Percentiles rank a stretch among this genome's conserved stretches.
Conservation (phyloP, 1,139 yeast species). For the Williopsis jadinii region DNA sequence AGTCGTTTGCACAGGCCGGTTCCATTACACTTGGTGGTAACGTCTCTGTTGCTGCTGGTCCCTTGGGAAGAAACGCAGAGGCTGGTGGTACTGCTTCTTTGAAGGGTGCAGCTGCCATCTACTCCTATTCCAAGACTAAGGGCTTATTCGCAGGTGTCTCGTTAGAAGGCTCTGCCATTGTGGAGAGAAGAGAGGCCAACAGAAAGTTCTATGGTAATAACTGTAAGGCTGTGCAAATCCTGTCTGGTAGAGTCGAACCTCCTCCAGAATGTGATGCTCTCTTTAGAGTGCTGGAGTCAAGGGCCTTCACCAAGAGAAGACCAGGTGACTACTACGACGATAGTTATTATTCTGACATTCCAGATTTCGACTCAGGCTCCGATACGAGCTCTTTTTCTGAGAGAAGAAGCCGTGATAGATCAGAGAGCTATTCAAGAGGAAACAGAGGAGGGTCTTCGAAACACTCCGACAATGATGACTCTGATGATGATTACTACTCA, state of each 20-base stretch:
- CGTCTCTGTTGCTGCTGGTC: slow-evolving; percentile 96
- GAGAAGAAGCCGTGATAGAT: slow-evolving; percentile 19
- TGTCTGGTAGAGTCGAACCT: slow-evolving; percentile 80
- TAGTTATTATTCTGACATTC: slow-evolving; percentile 66
- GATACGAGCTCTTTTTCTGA: slow-evolving; percentile 35
- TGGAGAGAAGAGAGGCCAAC: slow-evolving; percentile 95
- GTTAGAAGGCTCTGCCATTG: slow-evolving; percentile 88
- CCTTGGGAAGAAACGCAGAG: slow-evolving; percentile 94
- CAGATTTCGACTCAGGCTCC: slow-evolving; percentile 42
- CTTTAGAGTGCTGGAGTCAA: slow-evolving; percentile 77
- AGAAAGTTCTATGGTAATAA: slow-evolving; percentile 86
- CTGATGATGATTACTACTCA: slow-evolving; percentile 25
- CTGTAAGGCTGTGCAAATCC: slow-evolving; percentile 78
- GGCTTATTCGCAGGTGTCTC: slow-evolving; percentile 98
- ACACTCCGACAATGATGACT: slow-evolving; percentile 17
- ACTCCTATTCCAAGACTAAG: slow-evolving; percentile 90
- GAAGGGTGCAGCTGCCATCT: slow-evolving; percentile 83
- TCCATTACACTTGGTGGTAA: slow-evolving; percentile 95
- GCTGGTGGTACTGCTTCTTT: slow-evolving; percentile 95
- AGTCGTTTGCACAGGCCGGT: slow-evolving; percentile 90
- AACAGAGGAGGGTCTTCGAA: slow-evolving; percentile 13
- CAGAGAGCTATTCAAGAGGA: background rate
- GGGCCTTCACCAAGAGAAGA: slow-evolving; percentile 65
- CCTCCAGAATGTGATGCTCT: slow-evolving; percentile 93
- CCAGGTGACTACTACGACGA: slow-evolving; percentile 31